Evolutionary conservation across 169 alveolate species (phyloP), one percentile per base, ranked within the genome.

Genomic region (Theileria annulata): DNA sequence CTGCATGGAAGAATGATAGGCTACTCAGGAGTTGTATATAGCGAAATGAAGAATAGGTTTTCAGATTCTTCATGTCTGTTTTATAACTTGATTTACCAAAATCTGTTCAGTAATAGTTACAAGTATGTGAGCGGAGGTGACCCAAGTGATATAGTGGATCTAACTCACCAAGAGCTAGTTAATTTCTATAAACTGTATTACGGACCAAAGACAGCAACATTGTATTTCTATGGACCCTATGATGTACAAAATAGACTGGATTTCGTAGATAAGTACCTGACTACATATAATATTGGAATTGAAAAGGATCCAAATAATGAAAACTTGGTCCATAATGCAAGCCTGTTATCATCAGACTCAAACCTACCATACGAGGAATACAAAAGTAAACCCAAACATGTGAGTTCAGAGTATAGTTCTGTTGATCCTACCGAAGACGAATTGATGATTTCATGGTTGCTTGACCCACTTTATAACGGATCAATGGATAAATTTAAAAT

Each of bases 41-140:
- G 88, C 35, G 94, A 91, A 37, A 77, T 71, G 90, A 81, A 86
- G 82, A 84, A 87, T 78, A 86, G 75, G 66, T 88, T 15, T 62
- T 91, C 85, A 27, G 90, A 51, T 63, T 73, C 82, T 71, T 71
- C 30, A 48, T 72, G 69, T 56, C 60, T 79, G 72, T 83, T 76
- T 28, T 84, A 59, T 25, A 76, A 71, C 70, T 72, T 30, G 77
- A 85, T 63, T 30, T 79, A 71, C 62, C 70, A 71, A 19, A 28
- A 23, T 21, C 74, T 91, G 86, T 86, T 82, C 51, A 88, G 85
- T 56, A 91, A 87, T 77, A 81, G 88, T 25, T 93, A 94, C 79
- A 78, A 85, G 17, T 86, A 75, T 27, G 94, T 87, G 64, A 85
- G 93, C 30, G 97, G 97, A 15, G 97, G 97, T 9, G 93, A 92